Percentiles rank a stretch among this genome's conserved stretches.
phyloP scores from a whole-genome alignment of 345 rosid species.

The Aquilaria yunnanensis region DNA sequence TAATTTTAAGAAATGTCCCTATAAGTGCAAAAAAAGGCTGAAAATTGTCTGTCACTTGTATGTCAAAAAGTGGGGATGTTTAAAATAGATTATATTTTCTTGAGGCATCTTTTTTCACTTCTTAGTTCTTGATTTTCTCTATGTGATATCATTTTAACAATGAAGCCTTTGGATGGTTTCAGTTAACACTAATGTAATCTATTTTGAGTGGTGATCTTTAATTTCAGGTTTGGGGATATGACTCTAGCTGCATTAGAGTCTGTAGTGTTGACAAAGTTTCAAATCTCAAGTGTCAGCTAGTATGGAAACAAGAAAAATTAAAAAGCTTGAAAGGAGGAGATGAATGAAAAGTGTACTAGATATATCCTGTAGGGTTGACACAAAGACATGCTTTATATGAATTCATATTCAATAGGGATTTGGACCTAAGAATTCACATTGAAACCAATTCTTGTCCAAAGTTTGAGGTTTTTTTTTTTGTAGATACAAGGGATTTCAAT shows the following conservation, averaged over 20 bases:
- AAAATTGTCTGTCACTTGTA: constrained; percentile 68
- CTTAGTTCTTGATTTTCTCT: not conserved
- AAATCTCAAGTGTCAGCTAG: constrained; percentile 53
- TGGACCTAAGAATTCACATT: constrained; percentile 51
- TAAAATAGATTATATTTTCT: constrained; percentile 71
- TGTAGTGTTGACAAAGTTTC: constrained; percentile 56
- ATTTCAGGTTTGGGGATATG: constrained; percentile 43
- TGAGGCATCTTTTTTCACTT: constrained; percentile 40
- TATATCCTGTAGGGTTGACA: constrained; percentile 84
- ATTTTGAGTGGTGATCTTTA: not conserved
- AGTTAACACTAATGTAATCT: not conserved
- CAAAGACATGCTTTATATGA: constrained; percentile 79
- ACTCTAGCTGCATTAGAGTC: constrained; percentile 52
- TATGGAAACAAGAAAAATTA: constrained; percentile 89
- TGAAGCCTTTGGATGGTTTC: not conserved
- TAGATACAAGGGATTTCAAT: too few relatives aligned
- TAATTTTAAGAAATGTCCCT: constrained; percentile 59
- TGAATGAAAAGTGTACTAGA: constrained; percentile 49
- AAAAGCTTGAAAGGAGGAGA: constrained; percentile 60
- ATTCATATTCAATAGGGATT: constrained; percentile 55
- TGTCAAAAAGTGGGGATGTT: constrained; percentile 81
- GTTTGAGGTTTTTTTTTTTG: constrained; percentile 72
- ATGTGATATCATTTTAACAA: not conserved
- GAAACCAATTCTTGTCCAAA: constrained; percentile 64
- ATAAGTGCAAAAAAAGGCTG: constrained; percentile 69